These are phyloP conservation scores for Diaporthe nobilis DNA, from an alignment of 2,329 filamentous ascomycete genomes.

Conservation along the genomic window DNA sequence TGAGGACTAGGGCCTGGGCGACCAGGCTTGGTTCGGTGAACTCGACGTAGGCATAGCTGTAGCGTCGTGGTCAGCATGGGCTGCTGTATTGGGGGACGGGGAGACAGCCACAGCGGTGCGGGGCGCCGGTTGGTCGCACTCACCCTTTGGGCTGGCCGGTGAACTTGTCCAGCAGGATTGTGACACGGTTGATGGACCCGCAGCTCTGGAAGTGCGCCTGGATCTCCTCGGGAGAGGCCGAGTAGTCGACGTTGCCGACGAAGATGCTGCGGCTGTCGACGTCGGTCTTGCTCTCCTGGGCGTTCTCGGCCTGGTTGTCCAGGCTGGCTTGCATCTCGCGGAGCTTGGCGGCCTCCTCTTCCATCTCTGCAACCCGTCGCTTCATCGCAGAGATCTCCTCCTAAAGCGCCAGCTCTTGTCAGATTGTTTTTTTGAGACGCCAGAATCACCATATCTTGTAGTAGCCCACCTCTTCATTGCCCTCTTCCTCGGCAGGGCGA, in stretches of 20 bases:
- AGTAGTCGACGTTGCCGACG: slow-evolving; percentile 98
- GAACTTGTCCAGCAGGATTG: slow-evolving; percentile 97
- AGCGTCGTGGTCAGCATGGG: slow-evolving; percentile 41
- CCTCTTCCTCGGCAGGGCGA: slow-evolving; percentile 53
- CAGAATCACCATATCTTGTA: slow-evolving; percentile 43
- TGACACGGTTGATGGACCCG: slow-evolving; percentile 97
- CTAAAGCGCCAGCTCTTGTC: slow-evolving; percentile 52
- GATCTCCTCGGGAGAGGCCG: slow-evolving; percentile 96
- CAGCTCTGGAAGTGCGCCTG: slow-evolving; percentile 98
- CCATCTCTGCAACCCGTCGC: slow-evolving; percentile 88
- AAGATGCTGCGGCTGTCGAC: slow-evolving; percentile 97
- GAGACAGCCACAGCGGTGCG: slow-evolving; percentile 1
- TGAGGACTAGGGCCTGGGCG: slow-evolving; percentile 77
- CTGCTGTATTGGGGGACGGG: neutral
- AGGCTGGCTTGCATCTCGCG: slow-evolving; percentile 89
- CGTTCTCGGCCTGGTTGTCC: slow-evolving; percentile 86
- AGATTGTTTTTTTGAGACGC: slow-evolving; percentile 41
- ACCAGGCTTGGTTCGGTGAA: slow-evolving; percentile 41
- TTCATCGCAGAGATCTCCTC: slow-evolving; percentile 93
- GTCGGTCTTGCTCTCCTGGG: slow-evolving; percentile 94
- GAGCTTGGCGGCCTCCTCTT: slow-evolving; percentile 88
- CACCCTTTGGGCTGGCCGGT: slow-evolving; percentile 99
- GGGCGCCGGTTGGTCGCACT: slow-evolving; percentile 50
- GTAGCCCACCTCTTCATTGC: slow-evolving; percentile 62
- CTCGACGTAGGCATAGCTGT: slow-evolving; percentile 94